A percentile compares a stretch with the other conserved stretches of the same genome.
These are phyloP conservation scores for Choanephora cucurbitarum DNA, from an alignment of 371 early-diverging fungal species.

Conservation along the genomic window DNA sequence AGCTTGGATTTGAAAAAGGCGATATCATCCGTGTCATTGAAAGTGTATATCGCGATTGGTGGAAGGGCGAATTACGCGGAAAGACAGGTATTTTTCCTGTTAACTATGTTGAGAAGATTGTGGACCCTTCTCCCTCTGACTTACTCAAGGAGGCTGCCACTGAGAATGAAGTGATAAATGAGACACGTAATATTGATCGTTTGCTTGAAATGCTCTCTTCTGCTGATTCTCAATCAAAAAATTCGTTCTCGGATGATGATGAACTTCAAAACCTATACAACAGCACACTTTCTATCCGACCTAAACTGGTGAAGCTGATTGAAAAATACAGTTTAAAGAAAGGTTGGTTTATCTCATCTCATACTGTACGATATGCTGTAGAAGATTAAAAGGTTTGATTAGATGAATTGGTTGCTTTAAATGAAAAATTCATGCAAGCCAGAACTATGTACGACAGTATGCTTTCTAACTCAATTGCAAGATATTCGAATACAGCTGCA, in stretches of 20 bases:
- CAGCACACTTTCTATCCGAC: slow-evolving; percentile 70
- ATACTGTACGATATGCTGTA: no score
- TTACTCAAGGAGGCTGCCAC: slow-evolving; percentile 61
- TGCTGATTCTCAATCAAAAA: slow-evolving; percentile 72
- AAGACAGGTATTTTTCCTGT: slow-evolving; percentile 85
- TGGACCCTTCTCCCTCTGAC: slow-evolving; percentile 62
- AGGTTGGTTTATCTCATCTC: slow-evolving; percentile 59
- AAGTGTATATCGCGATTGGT: slow-evolving; percentile 89
- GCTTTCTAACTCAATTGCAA: slow-evolving; percentile 51
- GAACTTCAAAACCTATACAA: slow-evolving; percentile 78
- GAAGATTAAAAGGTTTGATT: not conserved
- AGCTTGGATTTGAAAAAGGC: slow-evolving; percentile 77
- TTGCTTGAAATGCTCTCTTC: slow-evolving; percentile 73
- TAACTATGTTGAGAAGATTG: slow-evolving; percentile 78
- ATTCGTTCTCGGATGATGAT: slow-evolving; percentile 88
- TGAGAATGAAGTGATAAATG: slow-evolving; percentile 73
- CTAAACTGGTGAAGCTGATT: slow-evolving; percentile 77
- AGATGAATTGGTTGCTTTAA: slow-evolving; percentile 58
- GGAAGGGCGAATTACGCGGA: slow-evolving; percentile 81
- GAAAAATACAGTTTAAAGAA: slow-evolving; percentile 79
- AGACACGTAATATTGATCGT: slow-evolving; percentile 76
- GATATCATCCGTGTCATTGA: slow-evolving; percentile 84
- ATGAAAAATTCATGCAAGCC: slow-evolving; percentile 58
- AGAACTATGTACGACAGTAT: slow-evolving; percentile 55
- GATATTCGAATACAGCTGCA: slow-evolving; percentile 29